Evolutionary conservation across 169 alveolate species (phyloP).

Genomic region (Neospora caninum): DNA sequence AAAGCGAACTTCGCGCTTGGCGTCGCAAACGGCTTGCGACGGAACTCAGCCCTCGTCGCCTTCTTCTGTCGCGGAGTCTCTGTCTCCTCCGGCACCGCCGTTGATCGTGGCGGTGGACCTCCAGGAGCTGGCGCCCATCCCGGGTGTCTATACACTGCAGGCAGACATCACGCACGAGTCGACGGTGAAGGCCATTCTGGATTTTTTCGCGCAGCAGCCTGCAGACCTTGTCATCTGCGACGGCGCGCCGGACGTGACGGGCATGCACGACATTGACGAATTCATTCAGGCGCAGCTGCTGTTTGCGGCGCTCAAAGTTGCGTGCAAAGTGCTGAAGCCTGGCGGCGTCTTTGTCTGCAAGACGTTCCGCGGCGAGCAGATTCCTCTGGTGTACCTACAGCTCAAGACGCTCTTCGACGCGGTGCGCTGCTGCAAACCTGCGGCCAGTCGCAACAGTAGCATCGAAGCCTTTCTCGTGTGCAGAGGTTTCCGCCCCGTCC

Average conservation of each 20-base stretch:
- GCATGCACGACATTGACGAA: conserved; percentile 84
- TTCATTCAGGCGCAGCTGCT: conserved; percentile 94
- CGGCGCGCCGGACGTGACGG: conserved; percentile 99
- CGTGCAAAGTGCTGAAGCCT: conserved; percentile 85
- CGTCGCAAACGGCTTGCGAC: not conserved
- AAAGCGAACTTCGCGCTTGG: conserved; percentile 50
- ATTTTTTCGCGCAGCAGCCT: conserved; percentile 74
- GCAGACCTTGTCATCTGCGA: conserved; percentile 96
- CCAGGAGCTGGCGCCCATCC: conserved; percentile 96
- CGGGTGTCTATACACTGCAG: conserved; percentile 91
- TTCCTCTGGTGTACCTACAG: conserved; percentile 79
- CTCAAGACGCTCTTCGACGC: conserved; percentile 55
- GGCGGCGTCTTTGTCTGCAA: conserved; percentile 97
- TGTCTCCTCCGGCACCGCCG: conserved; percentile 73
- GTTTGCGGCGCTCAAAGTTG: conserved; percentile 92
- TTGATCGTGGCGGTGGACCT: conserved; percentile 95
- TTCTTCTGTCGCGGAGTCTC: not conserved
- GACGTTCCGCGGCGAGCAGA: conserved; percentile 94
- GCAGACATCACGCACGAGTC: conserved; percentile 94
- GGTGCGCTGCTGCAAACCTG: conserved; percentile 89
- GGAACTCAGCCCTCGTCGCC: conserved; percentile 30
- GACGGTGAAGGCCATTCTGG: conserved; percentile 71
- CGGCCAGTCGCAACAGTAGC: conserved; percentile 86
- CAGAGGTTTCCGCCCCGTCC: not conserved
- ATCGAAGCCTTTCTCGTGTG: conserved; percentile 89